Evolutionary conservation across 2,329 filamentous ascomycete species (phyloP).

Genomic region (Curvularia eragrostidis): DNA sequence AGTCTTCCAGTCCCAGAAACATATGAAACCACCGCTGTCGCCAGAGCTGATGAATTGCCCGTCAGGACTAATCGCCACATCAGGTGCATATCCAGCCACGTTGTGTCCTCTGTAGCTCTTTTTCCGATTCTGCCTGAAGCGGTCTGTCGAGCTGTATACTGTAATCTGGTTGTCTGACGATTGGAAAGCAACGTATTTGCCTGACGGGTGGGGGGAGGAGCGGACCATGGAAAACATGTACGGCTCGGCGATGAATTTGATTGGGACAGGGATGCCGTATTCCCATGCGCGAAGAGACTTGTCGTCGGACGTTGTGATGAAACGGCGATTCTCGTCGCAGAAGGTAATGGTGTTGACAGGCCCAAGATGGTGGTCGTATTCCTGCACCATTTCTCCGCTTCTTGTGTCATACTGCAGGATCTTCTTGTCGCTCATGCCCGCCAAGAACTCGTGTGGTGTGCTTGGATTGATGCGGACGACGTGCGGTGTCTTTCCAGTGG

Average conservation of each 20-base stretch:
- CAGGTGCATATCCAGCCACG: constrained; percentile 91
- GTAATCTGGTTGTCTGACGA: constrained; percentile 95
- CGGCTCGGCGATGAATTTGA: constrained; percentile 97
- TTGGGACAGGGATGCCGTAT: constrained; percentile 96
- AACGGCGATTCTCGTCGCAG: constrained; percentile 90
- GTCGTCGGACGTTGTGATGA: constrained; percentile 98
- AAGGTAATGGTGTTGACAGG: constrained; percentile 98
- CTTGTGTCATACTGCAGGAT: constrained; percentile 96
- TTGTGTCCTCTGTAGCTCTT: constrained; percentile 97
- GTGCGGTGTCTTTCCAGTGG: constrained; percentile 92
- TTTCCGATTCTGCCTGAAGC: constrained; percentile 96
- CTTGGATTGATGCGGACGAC: constrained; percentile 92
- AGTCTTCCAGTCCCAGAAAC: constrained; percentile 99
- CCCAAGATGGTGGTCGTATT: constrained; percentile 98
- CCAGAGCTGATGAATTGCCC: constrained; percentile 89
- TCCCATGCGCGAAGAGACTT: constrained; percentile 97
- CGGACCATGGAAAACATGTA: constrained; percentile 98
- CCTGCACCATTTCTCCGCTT: constrained; percentile 82
- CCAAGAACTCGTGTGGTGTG: constrained; percentile 86
- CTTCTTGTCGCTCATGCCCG: constrained; percentile 98
- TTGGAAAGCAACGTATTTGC: constrained; percentile 95
- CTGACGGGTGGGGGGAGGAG: constrained; percentile 80
- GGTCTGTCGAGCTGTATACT: constrained; percentile 92
- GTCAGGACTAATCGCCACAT: constrained; percentile 86
- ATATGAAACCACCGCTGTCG: constrained; percentile 86